Percentiles rank a stretch among this genome's conserved stretches.
Conservation (phyloP, 495 filamentous ascomycete species). For the Penicillium argentinense region DNA sequence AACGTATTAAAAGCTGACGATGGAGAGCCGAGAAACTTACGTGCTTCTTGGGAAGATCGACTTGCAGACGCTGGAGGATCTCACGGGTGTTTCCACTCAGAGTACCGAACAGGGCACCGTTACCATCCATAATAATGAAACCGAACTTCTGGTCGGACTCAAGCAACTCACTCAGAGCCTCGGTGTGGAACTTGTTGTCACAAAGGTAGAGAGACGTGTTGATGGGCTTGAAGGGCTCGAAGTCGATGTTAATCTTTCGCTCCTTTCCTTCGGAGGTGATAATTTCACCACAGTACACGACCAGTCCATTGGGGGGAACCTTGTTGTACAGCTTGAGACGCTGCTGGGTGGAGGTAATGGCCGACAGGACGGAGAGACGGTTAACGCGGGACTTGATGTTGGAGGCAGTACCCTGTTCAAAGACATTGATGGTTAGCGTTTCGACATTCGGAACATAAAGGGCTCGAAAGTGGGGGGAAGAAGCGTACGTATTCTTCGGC, state of each 20-base stretch:
- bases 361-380: conserved; percentile 92
- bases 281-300: conserved; percentile 99
- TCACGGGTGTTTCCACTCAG: conserved; percentile 96
- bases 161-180: conserved; percentile 91
- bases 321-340: conserved; percentile 98
- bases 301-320: conserved; percentile 93
- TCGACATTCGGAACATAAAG: neutral
- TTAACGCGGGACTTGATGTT: conserved; percentile 99
- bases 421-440: neutral
- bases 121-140: conserved; percentile 99
- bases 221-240: conserved; percentile 99
- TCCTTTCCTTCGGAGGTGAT: conserved; percentile 98
- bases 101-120: conserved; percentile 94
- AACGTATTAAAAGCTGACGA: no score
- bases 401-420: conserved; percentile 80
- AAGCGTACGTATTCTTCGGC: conserved; percentile 95
- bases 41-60: conserved; percentile 99
- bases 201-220: conserved; percentile 98
- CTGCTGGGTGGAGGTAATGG: conserved; percentile 98
- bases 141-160: conserved; percentile 99
- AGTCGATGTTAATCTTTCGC: conserved; percentile 98
- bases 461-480: neutral
- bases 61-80: conserved; percentile 93
- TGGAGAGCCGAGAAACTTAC: no score
- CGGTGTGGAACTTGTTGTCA: conserved; percentile 99